phyloP scores from a whole-genome alignment of 139 green algal genomes.

The Chlamydomonas urium region DNA sequence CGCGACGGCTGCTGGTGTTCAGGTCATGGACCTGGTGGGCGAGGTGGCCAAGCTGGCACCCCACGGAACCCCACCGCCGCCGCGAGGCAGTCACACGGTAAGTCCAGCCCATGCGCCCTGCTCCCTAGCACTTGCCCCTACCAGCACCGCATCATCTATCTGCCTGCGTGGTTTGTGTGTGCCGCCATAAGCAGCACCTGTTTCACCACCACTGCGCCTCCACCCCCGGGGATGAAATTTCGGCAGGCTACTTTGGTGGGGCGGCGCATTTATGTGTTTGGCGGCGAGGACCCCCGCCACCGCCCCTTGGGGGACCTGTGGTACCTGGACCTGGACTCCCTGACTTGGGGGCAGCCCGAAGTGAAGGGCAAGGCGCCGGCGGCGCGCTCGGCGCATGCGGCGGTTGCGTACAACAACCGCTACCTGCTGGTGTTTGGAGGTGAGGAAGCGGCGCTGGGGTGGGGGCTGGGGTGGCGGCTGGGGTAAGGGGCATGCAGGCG shows the following conservation, averaged over 20 bases:
- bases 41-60: background rate
- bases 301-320: slow-evolving; percentile 63
- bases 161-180: no score
- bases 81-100: background rate
- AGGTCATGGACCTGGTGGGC: slow-evolving; percentile 6
- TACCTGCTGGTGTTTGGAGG: slow-evolving; percentile 51
- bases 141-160: no score
- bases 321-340: slow-evolving; percentile 62
- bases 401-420: slow-evolving; percentile 45
- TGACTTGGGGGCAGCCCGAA: slow-evolving; percentile 35
- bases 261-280: slow-evolving; percentile 72
- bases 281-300: slow-evolving; percentile 71
- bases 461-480: no score
- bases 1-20: no score
- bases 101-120: no score
- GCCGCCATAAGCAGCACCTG: no score
- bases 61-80: background rate
- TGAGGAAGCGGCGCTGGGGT: no score
- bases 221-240: no score
- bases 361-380: background rate
- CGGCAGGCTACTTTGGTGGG: slow-evolving; percentile 65
- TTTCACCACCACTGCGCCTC: no score
- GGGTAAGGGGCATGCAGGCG: no score
- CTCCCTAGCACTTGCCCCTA: no score
- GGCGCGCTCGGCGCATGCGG: slow-evolving; percentile 64